Evolutionary conservation across 441 rosid species (phyloP).

Genomic region (Erysimum cheiri): DNA sequence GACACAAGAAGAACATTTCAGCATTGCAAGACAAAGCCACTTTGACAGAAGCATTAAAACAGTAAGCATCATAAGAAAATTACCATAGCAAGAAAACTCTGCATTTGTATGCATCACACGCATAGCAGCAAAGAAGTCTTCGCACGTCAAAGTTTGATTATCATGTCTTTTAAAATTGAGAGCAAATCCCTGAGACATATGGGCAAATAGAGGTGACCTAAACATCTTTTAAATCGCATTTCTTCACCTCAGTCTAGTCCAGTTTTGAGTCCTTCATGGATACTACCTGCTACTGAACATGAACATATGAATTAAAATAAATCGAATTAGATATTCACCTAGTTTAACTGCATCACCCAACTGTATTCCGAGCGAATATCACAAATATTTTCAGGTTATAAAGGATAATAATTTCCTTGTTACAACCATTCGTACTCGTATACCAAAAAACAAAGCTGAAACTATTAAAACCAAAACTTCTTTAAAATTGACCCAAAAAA

Average conservation of each 20-base stretch:
- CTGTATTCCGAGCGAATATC: too few relatives aligned
- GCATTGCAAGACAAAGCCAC: not conserved
- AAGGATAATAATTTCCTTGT: not conserved
- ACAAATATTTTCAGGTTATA: too few relatives aligned
- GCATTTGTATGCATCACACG: not conserved
- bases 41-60: too few relatives aligned
- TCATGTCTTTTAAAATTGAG: not conserved
- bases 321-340: too few relatives aligned
- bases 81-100: too few relatives aligned
- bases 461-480: too few relatives aligned
- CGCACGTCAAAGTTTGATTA: not conserved
- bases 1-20: not conserved
- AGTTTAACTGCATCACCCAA: too few relatives aligned
- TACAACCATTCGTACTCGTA: not conserved
- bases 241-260: not conserved
- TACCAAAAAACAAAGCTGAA: not conserved
- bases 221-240: too few relatives aligned
- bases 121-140: not conserved
- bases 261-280: not conserved
- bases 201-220: too few relatives aligned
- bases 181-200: not conserved
- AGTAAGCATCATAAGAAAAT: too few relatives aligned
- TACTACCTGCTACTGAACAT: too few relatives aligned
- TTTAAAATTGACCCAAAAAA: not conserved
- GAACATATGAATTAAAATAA: too few relatives aligned